Conservation (phyloP, 208 protist genomes). For the Phytomonas francai region DNA sequence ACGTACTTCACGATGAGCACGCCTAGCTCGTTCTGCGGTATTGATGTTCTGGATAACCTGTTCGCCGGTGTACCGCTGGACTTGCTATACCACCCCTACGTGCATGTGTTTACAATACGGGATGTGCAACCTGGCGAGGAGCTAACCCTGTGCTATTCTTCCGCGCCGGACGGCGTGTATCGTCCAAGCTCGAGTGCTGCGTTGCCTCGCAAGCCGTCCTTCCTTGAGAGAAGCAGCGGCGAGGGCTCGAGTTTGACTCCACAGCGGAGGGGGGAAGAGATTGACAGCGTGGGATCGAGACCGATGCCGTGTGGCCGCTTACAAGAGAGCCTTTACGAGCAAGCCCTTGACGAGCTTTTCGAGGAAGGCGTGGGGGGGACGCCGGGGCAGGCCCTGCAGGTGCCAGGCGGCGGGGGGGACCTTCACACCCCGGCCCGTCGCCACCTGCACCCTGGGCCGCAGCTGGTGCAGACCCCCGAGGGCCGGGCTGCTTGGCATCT, state of each 20-base stretch:
- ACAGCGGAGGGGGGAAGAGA: not conserved
- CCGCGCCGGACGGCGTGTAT: constrained; percentile 27
- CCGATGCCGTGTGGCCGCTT: too few species aligned
- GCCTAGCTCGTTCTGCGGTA: constrained; percentile 44
- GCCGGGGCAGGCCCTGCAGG: not conserved
- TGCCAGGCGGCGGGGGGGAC: not conserved
- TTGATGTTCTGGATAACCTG: constrained; percentile 82
- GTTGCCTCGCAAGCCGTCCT: constrained; percentile 4
- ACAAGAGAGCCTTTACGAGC: not conserved
- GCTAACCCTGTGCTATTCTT: constrained; percentile 71
- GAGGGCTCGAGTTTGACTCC: not conserved
- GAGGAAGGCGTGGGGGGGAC: not conserved
- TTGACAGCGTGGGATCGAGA: not conserved
- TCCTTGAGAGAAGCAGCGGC: not conserved
- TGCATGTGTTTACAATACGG: constrained; percentile 69
- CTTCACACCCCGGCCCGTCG: constrained; percentile 6
- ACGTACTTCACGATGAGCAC: constrained; percentile 77
- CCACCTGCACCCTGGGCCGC: constrained; percentile 18
- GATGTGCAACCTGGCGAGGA: constrained; percentile 59
- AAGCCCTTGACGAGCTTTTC: not conserved
- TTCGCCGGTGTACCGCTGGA: constrained; percentile 64
- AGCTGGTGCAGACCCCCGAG: constrained; percentile 38
- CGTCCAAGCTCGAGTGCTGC: not conserved
- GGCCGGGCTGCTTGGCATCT: constrained; percentile 54
- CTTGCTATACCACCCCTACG: constrained; percentile 64